Percentiles rank a stretch among this genome's conserved stretches.
These are phyloP conservation scores for Aspergillus pseudoviridinutans DNA, from an alignment of 2,329 filamentous ascomycete species.

Conservation along the genomic window DNA sequence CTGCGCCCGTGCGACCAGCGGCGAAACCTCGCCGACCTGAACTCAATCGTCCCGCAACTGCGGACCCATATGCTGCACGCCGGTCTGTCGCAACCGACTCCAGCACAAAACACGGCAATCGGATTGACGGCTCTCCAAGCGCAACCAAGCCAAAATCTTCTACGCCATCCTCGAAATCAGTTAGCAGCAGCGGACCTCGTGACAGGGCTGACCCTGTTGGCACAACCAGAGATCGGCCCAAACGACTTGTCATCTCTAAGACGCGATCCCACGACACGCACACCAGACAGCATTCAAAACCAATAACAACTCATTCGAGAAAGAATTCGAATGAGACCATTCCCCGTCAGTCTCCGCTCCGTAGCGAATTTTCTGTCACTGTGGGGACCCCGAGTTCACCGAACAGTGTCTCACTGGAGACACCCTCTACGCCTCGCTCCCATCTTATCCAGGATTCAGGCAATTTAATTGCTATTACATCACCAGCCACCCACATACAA, in stretches of 20 bases:
- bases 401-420: slow-evolving; percentile 16
- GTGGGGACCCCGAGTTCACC: slow-evolving; percentile 48
- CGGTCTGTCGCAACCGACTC: slow-evolving; percentile 54
- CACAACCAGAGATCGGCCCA: slow-evolving; percentile 26
- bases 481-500: background rate
- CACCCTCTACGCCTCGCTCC: background rate
- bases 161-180: slow-evolving; percentile 29
- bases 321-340: slow-evolving; percentile 22
- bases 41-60: slow-evolving; percentile 32
- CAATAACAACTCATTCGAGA: slow-evolving; percentile 21
- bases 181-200: slow-evolving; percentile 27
- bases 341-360: slow-evolving; percentile 6
- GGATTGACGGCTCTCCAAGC: slow-evolving; percentile 17
- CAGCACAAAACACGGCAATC: slow-evolving; percentile 26
- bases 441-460: background rate
- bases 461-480: background rate
- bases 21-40: slow-evolving; percentile 36
- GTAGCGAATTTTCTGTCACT: background rate
- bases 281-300: background rate
- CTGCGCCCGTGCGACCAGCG: slow-evolving; percentile 54
- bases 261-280: slow-evolving; percentile 25
- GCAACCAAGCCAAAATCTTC: slow-evolving; percentile 25
- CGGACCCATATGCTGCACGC: slow-evolving; percentile 30
- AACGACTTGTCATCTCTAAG: slow-evolving; percentile 29
- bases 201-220: slow-evolving; percentile 29